Conservation (phyloP, 2,329 filamentous ascomycete species). For the Kalaharituber pfeilii region DNA sequence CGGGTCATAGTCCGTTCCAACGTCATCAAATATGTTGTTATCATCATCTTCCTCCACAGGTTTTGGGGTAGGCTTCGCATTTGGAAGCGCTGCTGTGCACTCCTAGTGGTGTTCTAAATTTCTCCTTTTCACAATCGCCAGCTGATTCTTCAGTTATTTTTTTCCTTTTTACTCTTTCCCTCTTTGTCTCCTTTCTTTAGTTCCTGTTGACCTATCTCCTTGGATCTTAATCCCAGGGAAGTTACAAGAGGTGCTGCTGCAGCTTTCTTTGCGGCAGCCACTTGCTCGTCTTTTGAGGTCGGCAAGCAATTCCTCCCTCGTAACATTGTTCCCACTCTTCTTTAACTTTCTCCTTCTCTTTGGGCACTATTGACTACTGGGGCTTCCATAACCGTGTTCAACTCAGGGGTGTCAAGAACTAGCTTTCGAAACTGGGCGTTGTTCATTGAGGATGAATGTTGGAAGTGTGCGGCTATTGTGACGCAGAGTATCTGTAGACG, state of each 20-base stretch:
- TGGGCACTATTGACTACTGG: too few relatives aligned
- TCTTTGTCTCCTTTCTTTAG: slow-evolving; percentile 31
- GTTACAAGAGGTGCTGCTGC: slow-evolving; percentile 28
- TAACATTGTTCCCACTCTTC: slow-evolving; percentile 48
- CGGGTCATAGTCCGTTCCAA: slow-evolving; percentile 50
- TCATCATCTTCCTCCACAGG: slow-evolving; percentile 39
- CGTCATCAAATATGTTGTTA: slow-evolving; percentile 48
- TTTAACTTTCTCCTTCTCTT: slow-evolving; percentile 35
- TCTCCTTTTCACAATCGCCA: slow-evolving; percentile 25
- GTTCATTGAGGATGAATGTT: slow-evolving; percentile 65
- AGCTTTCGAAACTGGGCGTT: slow-evolving; percentile 87
- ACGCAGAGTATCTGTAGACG: too few relatives aligned
- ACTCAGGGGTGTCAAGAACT: slow-evolving; percentile 43
- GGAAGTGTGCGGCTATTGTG: too few relatives aligned
- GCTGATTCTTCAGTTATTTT: slow-evolving; percentile 36
- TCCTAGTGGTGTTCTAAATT: slow-evolving; percentile 23
- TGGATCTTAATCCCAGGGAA: slow-evolving; percentile 42
- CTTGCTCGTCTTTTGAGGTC: slow-evolving; percentile 46
- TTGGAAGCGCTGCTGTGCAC: slow-evolving; percentile 17
- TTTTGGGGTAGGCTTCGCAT: slow-evolving; percentile 20
- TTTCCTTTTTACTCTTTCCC: slow-evolving; percentile 44
- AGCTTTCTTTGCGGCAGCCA: slow-evolving; percentile 35
- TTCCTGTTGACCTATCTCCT: slow-evolving; percentile 38
- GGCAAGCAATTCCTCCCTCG: slow-evolving; percentile 48
- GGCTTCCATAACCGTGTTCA: too few relatives aligned